Conservation (phyloP, 1,284 basidiomycete genomes). For the Dichomitus squalens region DNA sequence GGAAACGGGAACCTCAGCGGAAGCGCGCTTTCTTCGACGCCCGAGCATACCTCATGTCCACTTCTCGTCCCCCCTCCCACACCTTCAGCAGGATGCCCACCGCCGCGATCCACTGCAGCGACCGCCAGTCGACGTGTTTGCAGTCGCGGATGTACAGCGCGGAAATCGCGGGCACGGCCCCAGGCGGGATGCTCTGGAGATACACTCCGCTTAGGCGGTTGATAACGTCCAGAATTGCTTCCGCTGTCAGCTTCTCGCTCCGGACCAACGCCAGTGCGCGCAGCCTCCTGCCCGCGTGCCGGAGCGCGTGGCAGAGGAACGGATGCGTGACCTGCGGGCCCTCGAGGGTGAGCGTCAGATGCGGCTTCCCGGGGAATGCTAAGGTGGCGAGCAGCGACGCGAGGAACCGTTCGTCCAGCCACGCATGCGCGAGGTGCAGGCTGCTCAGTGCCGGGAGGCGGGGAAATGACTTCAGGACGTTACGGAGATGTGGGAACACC, state of each 20-base stretch:
- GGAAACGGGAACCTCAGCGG: constrained; percentile 6
- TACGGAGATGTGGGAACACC: constrained; percentile 29
- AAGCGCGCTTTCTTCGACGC: constrained; percentile 23
- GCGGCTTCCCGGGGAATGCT: constrained; percentile 24
- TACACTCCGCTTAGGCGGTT: constrained; percentile 21
- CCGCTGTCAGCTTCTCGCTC: constrained; percentile 26
- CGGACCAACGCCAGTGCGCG: constrained; percentile 29
- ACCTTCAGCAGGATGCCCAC: constrained; percentile 19
- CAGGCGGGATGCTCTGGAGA: constrained; percentile 12
- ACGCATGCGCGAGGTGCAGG: constrained; percentile 31
- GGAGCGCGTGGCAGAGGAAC: constrained; percentile 22
- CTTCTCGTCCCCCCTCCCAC: constrained; percentile 23
- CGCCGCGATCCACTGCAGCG: constrained; percentile 17
- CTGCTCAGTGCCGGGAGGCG: constrained; percentile 26
- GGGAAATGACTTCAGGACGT: constrained; percentile 31
- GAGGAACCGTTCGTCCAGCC: constrained; percentile 34
- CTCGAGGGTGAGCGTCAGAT: constrained; percentile 31
- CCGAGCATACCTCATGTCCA: constrained; percentile 20
- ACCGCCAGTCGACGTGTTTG: constrained; percentile 19
- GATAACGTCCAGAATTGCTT: constrained; percentile 27
- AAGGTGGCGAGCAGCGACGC: constrained; percentile 28
- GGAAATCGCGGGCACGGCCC: constrained; percentile 9
- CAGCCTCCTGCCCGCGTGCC: constrained; percentile 20
- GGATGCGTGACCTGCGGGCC: constrained; percentile 27
- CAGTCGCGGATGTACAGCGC: constrained; percentile 24